These are phyloP conservation scores for Solanum clarkiae DNA, from an alignment of 257 asterid species.

Conservation along the genomic window DNA sequence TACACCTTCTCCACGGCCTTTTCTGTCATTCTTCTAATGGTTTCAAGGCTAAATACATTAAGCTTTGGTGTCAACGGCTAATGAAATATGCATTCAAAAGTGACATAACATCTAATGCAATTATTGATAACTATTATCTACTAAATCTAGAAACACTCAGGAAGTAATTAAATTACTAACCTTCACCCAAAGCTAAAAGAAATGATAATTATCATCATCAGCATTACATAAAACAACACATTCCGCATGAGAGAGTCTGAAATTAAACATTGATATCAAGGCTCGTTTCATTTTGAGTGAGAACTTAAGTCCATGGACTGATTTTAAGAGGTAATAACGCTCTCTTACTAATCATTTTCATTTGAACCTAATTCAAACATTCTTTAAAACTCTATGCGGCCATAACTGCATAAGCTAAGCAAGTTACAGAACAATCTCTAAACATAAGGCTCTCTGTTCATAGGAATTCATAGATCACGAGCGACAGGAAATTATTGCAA, in stretches of 20 bases:
- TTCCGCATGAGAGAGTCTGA: neutral
- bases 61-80: neutral
- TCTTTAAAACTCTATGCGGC: neutral
- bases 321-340: neutral
- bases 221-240: neutral
- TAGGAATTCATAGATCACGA: neutral
- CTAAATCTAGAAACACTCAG: neutral
- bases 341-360: neutral
- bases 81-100: neutral
- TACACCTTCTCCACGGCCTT: neutral
- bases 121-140: neutral
- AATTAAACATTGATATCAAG: neutral
- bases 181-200: neutral
- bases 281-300: neutral
- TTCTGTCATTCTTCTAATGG: neutral
- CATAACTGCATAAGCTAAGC: neutral
- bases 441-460: neutral
- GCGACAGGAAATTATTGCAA: neutral
- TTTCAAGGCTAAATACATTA: neutral
- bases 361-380: neutral
- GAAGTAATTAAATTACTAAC: neutral
- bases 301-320: neutral
- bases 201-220: neutral
- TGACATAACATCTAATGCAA: neutral
- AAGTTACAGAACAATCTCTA: neutral